Conservation (phyloP, 2,329 filamentous ascomycete species). For the Microcera coccophila region DNA sequence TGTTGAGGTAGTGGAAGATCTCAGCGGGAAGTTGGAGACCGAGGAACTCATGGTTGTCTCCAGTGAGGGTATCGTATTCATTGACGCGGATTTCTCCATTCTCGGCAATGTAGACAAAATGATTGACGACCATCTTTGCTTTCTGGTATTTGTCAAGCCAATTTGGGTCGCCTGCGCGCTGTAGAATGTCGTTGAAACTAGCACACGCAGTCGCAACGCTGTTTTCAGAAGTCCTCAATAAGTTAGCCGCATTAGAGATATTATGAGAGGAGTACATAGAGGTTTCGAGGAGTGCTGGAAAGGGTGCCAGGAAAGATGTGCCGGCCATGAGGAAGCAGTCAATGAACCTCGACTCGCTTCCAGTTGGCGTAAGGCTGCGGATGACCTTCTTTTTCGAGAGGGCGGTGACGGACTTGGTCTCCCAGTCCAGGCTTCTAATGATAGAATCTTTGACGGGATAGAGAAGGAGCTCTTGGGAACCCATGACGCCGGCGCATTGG, state of each 20-base stretch:
- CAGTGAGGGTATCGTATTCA: constrained; percentile 68
- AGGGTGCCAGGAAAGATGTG: constrained; percentile 72
- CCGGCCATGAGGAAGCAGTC: constrained; percentile 82
- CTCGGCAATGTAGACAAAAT: constrained; percentile 76
- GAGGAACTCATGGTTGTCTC: constrained; percentile 83
- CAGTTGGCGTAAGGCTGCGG: constrained; percentile 60
- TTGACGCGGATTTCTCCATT: constrained; percentile 75
- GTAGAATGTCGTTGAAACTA: constrained; percentile 74
- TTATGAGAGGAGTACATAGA: constrained; percentile 53
- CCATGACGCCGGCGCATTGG: constrained; percentile 74
- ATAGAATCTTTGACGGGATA: constrained; percentile 79
- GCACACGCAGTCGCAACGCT: constrained; percentile 69
- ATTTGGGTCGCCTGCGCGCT: constrained; percentile 59
- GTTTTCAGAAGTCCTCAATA: constrained; percentile 66
- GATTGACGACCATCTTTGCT: constrained; percentile 78
- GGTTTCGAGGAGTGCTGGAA: constrained; percentile 68
- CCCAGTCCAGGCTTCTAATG: constrained; percentile 64
- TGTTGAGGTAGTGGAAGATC: constrained; percentile 83
- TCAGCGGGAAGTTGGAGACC: constrained; percentile 88
- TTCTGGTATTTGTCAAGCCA: constrained; percentile 87
- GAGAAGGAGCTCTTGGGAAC: constrained; percentile 77
- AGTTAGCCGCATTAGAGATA: constrained; percentile 72
- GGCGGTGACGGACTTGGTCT: constrained; percentile 58
- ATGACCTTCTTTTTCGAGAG: constrained; percentile 67
- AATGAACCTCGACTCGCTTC: constrained; percentile 69